Evolutionary conservation across 257 asterid genomes (phyloP).

Genomic region (Ehretia macrophylla): DNA sequence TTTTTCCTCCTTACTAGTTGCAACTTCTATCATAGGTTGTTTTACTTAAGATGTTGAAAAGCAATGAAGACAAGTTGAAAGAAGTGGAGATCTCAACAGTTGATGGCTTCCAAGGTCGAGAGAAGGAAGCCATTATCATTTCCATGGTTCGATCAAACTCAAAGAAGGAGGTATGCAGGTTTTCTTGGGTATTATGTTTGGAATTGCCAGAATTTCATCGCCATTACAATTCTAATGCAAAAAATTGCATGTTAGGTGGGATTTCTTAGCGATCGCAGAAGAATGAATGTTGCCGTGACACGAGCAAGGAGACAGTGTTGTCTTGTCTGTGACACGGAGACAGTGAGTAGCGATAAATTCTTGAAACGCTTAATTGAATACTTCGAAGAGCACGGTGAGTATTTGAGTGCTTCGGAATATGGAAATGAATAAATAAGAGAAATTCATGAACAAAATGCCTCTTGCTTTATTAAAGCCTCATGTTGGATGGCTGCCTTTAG

Average conservation of each 20-base stretch:
- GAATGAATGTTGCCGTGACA: conserved; percentile 98
- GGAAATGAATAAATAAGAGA: conserved; percentile 20
- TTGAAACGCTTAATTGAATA: conserved; percentile 77
- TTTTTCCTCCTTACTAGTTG: not conserved
- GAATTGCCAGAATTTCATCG: conserved; percentile 1
- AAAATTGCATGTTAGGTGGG: conserved; percentile 66
- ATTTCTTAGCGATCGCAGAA: conserved; percentile 81
- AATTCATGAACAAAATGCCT: too few species aligned
- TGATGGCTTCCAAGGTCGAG: conserved; percentile 98
- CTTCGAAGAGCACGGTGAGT: conserved; percentile 90
- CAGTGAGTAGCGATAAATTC: conserved; percentile 82
- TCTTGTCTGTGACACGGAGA: conserved; percentile 89
- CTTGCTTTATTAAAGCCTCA: too few species aligned
- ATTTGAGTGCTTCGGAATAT: conserved; percentile 90
- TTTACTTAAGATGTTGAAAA: conserved; percentile 65
- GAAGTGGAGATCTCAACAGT: conserved; percentile 91
- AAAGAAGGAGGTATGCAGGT: conserved; percentile 67
- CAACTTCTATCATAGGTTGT: conserved; percentile 56
- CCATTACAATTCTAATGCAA: conserved; percentile 6
- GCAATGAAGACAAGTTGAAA: conserved; percentile 73
- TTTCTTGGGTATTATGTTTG: not conserved
- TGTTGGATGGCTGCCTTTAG: too few species aligned
- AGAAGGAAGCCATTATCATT: conserved; percentile 93
- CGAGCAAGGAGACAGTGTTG: conserved; percentile 97
- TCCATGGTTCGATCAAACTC: conserved; percentile 97